Conservation (phyloP, 768 basidiomycete species). For the Naganishia kalamii region DNA sequence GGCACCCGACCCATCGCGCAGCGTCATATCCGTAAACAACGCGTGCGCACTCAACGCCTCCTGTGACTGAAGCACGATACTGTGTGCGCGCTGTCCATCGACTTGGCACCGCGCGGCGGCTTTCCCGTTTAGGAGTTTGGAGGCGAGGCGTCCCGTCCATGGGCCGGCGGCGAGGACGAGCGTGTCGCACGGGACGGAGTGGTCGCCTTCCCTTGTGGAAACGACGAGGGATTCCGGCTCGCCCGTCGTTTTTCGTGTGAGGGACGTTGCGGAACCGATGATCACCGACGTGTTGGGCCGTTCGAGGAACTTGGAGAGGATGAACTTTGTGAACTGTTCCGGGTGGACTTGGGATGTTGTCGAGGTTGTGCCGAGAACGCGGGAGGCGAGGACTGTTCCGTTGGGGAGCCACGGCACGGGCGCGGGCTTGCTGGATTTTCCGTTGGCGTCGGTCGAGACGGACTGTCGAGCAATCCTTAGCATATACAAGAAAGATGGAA, state of each 20-base stretch:
- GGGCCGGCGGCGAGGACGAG: conserved; percentile 78
- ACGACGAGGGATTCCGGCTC: conserved; percentile 35
- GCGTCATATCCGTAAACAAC: conserved; percentile 69
- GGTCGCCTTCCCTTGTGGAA: not conserved
- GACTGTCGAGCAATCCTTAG: conserved; percentile 23
- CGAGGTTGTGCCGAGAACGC: conserved; percentile 32
- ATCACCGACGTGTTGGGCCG: conserved; percentile 32
- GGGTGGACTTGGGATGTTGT: conserved; percentile 47
- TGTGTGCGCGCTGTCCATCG: conserved; percentile 45
- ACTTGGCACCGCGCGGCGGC: conserved; percentile 37
- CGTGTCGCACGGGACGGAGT: conserved; percentile 54
- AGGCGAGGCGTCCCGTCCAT: conserved; percentile 63
- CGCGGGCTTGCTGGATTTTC: conserved; percentile 26
- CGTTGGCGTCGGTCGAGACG: conserved; percentile 34
- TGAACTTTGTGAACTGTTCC: conserved; percentile 37
- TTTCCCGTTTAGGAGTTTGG: conserved; percentile 39
- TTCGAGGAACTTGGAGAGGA: conserved; percentile 32
- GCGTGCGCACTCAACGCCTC: conserved; percentile 64
- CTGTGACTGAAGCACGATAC: conserved; percentile 40
- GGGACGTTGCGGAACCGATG: conserved; percentile 31
- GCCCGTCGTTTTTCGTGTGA: not conserved
- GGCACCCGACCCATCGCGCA: conserved; percentile 42
- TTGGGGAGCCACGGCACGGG: conserved; percentile 38
- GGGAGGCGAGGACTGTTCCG: conserved; percentile 32
- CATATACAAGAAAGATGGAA: not conserved